Percentiles rank a stretch among this genome's conserved stretches.
Conservation (phyloP, 495 filamentous ascomycete species). For the Chaetomidium leptoderma region DNA sequence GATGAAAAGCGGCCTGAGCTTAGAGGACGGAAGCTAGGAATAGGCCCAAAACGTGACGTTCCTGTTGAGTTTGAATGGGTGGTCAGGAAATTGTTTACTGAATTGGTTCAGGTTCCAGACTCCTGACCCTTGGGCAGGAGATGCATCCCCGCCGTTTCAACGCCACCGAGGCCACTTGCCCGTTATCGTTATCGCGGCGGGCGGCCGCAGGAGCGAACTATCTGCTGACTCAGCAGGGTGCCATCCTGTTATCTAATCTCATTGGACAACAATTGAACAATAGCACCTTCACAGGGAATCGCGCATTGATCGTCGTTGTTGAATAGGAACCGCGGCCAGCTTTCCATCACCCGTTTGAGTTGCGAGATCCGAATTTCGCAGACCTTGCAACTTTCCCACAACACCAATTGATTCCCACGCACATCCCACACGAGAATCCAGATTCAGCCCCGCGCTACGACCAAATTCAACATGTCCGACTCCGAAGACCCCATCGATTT, state of each 20-base stretch:
- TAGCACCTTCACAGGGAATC: background rate
- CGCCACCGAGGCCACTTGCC: conserved; percentile 13
- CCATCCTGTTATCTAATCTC: background rate
- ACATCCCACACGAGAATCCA: background rate
- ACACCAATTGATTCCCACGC: background rate
- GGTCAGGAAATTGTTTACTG: conserved; percentile 14
- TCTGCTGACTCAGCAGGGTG: conserved; percentile 8
- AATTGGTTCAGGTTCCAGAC: conserved; percentile 15
- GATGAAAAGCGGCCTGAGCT: background rate
- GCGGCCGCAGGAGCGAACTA: no score
- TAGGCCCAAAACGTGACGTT: background rate
- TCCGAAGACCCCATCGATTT: conserved; percentile 49
- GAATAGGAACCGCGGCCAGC: background rate
- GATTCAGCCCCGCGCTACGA: background rate
- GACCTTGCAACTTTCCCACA: background rate
- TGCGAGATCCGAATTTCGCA: background rate
- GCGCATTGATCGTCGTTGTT: conserved; percentile 1
- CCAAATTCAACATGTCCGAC: conserved; percentile 42
- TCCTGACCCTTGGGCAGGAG: background rate
- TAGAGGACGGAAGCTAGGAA: background rate
- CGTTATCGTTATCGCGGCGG: conserved; percentile 25
- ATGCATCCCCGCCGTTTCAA: conserved; percentile 17
- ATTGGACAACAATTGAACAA: background rate
- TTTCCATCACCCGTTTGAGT: background rate
- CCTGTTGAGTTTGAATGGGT: background rate